phyloP scores from a whole-genome alignment of 768 basidiomycete genomes.

The Lentinus tigrinus region DNA sequence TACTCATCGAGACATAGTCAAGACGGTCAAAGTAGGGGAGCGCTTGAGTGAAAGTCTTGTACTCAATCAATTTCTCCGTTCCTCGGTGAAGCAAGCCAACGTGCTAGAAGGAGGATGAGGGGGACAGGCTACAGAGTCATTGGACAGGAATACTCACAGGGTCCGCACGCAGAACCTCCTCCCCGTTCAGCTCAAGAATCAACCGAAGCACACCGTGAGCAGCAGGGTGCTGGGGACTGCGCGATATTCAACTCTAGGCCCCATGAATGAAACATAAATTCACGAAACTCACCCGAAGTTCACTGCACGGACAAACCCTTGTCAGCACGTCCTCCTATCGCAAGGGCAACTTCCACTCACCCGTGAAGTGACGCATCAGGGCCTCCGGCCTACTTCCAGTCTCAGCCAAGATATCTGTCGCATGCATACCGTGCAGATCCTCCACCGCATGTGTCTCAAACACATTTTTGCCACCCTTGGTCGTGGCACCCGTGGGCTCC shows the following conservation, averaged over 20 bases:
- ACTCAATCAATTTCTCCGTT: constrained; percentile 98
- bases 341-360: constrained; percentile 39
- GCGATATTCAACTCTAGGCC: neutral
- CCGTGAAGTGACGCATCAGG: constrained; percentile 92
- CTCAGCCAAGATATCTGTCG: constrained; percentile 79
- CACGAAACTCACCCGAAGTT: constrained; percentile 75
- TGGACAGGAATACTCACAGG: constrained; percentile 49
- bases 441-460: constrained; percentile 77
- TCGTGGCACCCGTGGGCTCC: constrained; percentile 25
- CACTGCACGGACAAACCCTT: constrained; percentile 44
- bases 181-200: constrained; percentile 96
- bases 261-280: neutral
- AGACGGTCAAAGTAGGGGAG: constrained; percentile 98
- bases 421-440: constrained; percentile 78
- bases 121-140: neutral
- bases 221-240: constrained; percentile 96
- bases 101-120: constrained; percentile 50
- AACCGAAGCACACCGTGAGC: constrained; percentile 97
- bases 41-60: constrained; percentile 97
- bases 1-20: constrained; percentile 99
- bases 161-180: constrained; percentile 87
- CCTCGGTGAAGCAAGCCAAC: constrained; percentile 96
- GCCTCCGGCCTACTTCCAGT: constrained; percentile 68
- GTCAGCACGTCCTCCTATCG: constrained; percentile 4
- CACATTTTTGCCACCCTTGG: constrained; percentile 42